Evolutionary conservation across 345 rosid species (phyloP).

Genomic region (Angophora floribunda): DNA sequence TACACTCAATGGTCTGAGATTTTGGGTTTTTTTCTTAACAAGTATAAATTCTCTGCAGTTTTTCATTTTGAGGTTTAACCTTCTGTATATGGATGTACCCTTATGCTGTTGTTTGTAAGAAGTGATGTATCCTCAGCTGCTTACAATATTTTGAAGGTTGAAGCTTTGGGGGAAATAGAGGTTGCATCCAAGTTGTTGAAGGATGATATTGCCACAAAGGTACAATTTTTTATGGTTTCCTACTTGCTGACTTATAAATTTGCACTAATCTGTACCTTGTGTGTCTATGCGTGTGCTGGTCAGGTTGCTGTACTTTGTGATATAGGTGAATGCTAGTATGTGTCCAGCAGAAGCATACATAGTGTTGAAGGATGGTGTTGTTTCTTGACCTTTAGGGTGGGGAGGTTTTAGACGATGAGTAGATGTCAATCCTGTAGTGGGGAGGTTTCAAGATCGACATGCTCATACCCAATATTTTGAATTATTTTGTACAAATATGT

Average conservation of each 20-base stretch:
- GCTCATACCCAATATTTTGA: not conserved
- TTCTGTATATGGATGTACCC: not conserved
- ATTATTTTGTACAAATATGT: too few relatives aligned
- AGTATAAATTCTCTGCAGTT: not conserved
- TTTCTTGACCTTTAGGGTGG: not conserved
- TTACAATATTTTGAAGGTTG: slow-evolving; percentile 43
- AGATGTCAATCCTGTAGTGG: not conserved
- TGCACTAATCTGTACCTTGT: not conserved
- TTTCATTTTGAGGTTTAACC: not conserved
- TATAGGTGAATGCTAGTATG: not conserved
- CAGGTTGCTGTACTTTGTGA: not conserved
- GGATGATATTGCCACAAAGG: slow-evolving; percentile 41
- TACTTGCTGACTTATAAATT: not conserved
- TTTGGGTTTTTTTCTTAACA: not conserved
- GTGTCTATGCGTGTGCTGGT: not conserved
- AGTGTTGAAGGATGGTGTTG: not conserved
- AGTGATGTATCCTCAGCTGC: not conserved
- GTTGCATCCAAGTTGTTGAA: slow-evolving; percentile 73
- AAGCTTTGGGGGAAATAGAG: slow-evolving; percentile 86
- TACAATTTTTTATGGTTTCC: slow-evolving; percentile 3
- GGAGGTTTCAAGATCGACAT: not conserved
- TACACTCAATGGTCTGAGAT: not conserved
- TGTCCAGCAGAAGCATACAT: not conserved
- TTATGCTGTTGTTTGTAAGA: not conserved
- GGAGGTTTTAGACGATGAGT: not conserved